Conservation (phyloP, 108 stramenopile genomes). For the Nitzschia sp. region DNA sequence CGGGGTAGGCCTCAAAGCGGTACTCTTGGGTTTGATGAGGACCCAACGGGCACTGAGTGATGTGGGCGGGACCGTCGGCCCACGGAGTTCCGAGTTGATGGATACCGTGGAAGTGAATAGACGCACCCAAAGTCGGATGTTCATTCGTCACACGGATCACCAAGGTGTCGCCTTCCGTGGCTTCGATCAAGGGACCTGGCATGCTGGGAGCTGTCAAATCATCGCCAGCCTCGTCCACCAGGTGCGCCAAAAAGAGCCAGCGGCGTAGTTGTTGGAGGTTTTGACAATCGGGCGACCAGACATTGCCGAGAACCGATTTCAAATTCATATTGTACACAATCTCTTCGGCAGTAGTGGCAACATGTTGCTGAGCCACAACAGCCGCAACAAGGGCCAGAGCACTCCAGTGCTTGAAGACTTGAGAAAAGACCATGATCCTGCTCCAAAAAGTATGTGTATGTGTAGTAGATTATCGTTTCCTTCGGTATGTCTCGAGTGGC, state of each 20-base stretch:
- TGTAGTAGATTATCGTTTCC: too few relatives aligned
- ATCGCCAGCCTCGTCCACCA: background rate
- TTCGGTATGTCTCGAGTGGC: too few relatives aligned
- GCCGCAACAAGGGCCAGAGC: too few relatives aligned
- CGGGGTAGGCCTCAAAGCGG: conserved; percentile 29
- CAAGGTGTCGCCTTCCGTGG: conserved; percentile 2
- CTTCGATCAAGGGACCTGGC: conserved; percentile 5
- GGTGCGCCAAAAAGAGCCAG: background rate
- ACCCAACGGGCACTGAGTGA: conserved; percentile 30
- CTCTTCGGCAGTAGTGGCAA: background rate
- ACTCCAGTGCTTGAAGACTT: too few relatives aligned
- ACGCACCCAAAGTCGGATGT: background rate
- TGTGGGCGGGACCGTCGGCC: conserved; percentile 32
- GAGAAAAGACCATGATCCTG: too few relatives aligned
- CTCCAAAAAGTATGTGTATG: too few relatives aligned
- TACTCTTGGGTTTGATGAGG: conserved; percentile 39
- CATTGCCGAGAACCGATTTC: background rate
- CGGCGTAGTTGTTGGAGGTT: conserved; percentile 9
- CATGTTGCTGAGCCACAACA: too few relatives aligned
- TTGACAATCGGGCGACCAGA: conserved; percentile 12
- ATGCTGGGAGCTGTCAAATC: background rate
- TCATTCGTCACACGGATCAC: background rate
- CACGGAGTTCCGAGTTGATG: conserved; percentile 30
- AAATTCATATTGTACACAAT: background rate
- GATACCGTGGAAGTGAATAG: conserved; percentile 45